These are phyloP conservation scores for Globisporangium perplexum DNA, from an alignment of 352 stramenopile genomes.

Conservation along the genomic window DNA sequence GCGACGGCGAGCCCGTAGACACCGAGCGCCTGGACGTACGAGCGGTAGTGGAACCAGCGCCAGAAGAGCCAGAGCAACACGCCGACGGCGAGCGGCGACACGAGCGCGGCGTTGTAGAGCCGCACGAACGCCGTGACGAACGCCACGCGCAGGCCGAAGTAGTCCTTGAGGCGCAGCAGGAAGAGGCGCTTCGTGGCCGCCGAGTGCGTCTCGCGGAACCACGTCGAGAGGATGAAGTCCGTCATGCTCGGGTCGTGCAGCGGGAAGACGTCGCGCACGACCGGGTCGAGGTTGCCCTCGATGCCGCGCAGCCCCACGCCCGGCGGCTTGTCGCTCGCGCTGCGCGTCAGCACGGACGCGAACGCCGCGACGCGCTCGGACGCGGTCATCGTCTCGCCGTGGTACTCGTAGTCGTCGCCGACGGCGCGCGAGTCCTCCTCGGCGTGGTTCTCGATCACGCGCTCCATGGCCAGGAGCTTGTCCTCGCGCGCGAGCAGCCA, in stretches of 20 bases:
- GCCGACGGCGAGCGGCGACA: constrained; percentile 39
- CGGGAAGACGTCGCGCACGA: constrained; percentile 54
- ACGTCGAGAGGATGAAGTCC: constrained; percentile 56
- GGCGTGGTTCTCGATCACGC: constrained; percentile 50
- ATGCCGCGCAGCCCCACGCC: constrained; percentile 42
- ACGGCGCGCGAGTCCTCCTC: constrained; percentile 38
- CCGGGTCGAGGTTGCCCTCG: constrained; percentile 38
- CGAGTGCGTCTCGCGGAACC: constrained; percentile 40
- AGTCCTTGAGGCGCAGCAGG: constrained; percentile 52
- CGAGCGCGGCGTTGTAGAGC: constrained; percentile 48
- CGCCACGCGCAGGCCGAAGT: constrained; percentile 53
- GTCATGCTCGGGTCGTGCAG: constrained; percentile 57
- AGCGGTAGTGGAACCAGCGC: constrained; percentile 50
- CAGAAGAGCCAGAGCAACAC: constrained; percentile 46
- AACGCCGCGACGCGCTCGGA: constrained; percentile 44
- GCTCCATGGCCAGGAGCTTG: constrained; percentile 60
- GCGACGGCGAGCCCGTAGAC: constrained; percentile 44
- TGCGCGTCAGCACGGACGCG: constrained; percentile 46
- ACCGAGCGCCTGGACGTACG: constrained; percentile 43
- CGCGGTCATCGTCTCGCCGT: constrained; percentile 49
- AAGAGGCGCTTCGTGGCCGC: constrained; percentile 38
- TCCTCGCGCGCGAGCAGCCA: constrained; percentile 55
- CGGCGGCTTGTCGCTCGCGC: constrained; percentile 34
- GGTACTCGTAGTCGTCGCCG: constrained; percentile 51
- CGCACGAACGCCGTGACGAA: constrained; percentile 59